Conservation (phyloP, 2,329 filamentous ascomycete species). For the Beauveria pseudobassiana region DNA sequence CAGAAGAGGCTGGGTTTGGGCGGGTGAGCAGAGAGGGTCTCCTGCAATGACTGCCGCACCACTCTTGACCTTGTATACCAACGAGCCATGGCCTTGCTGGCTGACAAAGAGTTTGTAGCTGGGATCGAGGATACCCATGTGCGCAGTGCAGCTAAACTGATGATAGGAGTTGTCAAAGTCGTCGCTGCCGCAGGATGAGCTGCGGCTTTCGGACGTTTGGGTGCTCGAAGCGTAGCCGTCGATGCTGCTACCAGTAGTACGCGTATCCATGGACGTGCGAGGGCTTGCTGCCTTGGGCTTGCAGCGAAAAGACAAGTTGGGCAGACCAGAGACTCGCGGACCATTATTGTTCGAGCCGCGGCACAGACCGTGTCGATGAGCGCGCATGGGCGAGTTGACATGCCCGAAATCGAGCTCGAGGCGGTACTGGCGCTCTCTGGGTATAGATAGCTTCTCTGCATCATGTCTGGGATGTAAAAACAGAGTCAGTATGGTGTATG, state of each 20-base stretch:
- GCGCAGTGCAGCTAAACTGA: conserved; percentile 16
- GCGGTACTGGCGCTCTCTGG: neutral
- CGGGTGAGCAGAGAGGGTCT: conserved; percentile 15
- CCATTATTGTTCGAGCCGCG: neutral
- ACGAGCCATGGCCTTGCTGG: conserved; percentile 13
- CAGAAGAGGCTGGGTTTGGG: conserved; percentile 10
- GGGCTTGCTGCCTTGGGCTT: neutral
- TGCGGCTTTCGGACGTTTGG: neutral
- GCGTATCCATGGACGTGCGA: neutral
- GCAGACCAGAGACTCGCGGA: neutral
- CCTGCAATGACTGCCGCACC: conserved; percentile 16
- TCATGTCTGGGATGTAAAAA: neutral
- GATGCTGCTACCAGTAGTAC: neutral
- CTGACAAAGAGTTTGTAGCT: conserved; percentile 16
- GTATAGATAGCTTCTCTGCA: conserved; percentile 6
- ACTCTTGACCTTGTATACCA: conserved; percentile 16
- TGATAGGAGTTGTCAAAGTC: conserved; percentile 11
- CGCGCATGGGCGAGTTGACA: conserved; percentile 3
- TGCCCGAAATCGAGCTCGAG: conserved; percentile 7
- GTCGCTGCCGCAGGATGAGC: conserved; percentile 1
- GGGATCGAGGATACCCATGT: conserved; percentile 19
- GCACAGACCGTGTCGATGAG: conserved; percentile 7
- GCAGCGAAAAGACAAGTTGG: conserved; percentile 7
- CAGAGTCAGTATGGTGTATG: neutral
- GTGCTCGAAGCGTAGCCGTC: neutral